Base-by-base conservation (phyloP, 306 rosid species). In the Dalbergia cultrata region DNA sequence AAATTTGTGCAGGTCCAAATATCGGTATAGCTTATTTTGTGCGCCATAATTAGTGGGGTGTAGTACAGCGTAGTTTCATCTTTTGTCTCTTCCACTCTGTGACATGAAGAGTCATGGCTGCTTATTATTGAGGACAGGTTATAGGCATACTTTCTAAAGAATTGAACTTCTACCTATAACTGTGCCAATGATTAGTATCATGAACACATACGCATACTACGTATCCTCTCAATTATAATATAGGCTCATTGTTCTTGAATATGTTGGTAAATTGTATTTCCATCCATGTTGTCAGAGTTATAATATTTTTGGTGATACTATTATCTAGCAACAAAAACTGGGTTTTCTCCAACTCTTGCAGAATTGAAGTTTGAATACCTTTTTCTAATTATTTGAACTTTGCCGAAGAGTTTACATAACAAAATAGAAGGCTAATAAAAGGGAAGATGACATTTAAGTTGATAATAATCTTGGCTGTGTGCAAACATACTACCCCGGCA, bases 21-120 rank as follows among this genome's bases (percentile, higher is more conserved):
- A 34, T 71, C 33, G n/a, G 68, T 53, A 50, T 21, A 71, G 57
- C 9, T 4, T 62, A 59, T 57, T 43, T 35, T 75, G n/a, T 72
- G 43, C 61, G 17, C 52, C 45, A 53, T 54, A 21, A 18, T 34
- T 18, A 13, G 63, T 47, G 19, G 54, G 59, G 52, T 16, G 37
- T 70, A 43, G 50, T 13, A 4, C 41, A 9, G 69, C 52, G 31
- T 17, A 13, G n/a, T 45, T 34, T 49, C 52, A 50, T 63, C 72
- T 63, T 56, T 39, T 2, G 13, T 0, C 4, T 18, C 3, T 74
- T 39, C 13, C 33, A 21, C 18, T 33, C 1, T 76, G 35, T 63
- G 45, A 5, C 53, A 13, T 52, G 9, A 22, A 33, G 49, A 33
- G 49, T 65, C 74, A 21, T 77, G 35, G 8, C 75, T 53, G 8